A percentile compares a stretch with the other conserved stretches of the same genome.
Conservation (phyloP, 352 stramenopile genomes). For the Pythium insidiosum region DNA sequence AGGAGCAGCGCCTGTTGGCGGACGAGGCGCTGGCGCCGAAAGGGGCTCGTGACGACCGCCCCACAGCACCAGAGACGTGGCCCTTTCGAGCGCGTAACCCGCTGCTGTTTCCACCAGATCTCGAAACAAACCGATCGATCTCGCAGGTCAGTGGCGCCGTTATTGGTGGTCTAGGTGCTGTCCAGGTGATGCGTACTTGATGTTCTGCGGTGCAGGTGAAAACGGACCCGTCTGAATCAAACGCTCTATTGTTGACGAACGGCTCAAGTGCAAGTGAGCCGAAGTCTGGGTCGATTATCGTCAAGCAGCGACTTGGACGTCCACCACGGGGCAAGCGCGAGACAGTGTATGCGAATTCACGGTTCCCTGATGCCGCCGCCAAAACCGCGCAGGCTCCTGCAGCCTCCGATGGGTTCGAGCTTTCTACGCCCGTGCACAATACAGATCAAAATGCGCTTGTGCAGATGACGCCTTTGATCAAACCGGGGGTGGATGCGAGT, state of each 20-base stretch:
- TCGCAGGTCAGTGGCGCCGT: constrained; percentile 28
- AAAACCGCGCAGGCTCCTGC: background rate
- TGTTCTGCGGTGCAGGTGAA: too few relatives aligned
- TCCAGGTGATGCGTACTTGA: constrained; percentile 12
- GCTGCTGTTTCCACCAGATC: constrained; percentile 67
- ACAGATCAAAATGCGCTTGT: constrained; percentile 26
- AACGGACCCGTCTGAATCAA: too few relatives aligned
- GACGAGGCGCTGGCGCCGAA: constrained; percentile 27
- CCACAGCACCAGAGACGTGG: constrained; percentile 66
- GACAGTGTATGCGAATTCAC: constrained; percentile 72
- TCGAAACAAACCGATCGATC: constrained; percentile 44
- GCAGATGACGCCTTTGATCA: constrained; percentile 73
- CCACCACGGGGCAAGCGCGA: constrained; percentile 25
- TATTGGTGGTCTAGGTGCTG: background rate
- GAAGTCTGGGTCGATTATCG: too few relatives aligned
- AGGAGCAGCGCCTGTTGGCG: constrained; percentile 44
- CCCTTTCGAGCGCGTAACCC: constrained; percentile 65
- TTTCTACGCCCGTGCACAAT: background rate
- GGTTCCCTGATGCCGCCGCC: constrained; percentile 25
- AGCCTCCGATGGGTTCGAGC: too few relatives aligned
- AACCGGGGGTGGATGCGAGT: constrained; percentile 58
- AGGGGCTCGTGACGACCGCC: constrained; percentile 52
- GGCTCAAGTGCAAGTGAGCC: too few relatives aligned
- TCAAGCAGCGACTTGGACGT: constrained; percentile 11
- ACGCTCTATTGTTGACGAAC: too few relatives aligned